Conservation (phyloP, 257 asterid species). For the Primulina eburnea region DNA sequence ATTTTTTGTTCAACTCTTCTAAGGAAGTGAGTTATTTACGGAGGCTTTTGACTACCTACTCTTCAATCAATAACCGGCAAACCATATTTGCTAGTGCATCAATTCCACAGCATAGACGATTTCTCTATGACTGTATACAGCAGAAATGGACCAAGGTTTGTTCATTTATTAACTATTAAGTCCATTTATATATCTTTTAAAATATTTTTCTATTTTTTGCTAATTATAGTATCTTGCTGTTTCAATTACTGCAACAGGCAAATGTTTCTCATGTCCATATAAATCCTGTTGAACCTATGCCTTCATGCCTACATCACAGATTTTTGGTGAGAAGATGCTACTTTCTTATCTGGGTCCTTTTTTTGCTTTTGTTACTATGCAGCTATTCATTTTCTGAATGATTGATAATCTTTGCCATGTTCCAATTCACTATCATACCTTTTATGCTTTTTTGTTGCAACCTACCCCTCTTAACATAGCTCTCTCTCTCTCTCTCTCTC, state of each 20-base stretch:
- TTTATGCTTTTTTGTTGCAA: constrained; percentile 8
- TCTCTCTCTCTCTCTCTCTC: constrained; percentile 7
- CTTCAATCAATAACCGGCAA: constrained; percentile 72
- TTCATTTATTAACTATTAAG: constrained; percentile 13
- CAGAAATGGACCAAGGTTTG: constrained; percentile 95
- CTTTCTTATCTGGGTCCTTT: background rate
- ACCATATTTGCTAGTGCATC: constrained; percentile 94
- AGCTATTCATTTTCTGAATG: background rate
- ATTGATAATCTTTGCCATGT: background rate
- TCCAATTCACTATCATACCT: background rate
- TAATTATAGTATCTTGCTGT: constrained; percentile 24
- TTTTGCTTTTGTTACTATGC: background rate
- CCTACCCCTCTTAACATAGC: constrained; percentile 14
- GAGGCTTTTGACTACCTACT: constrained; percentile 77
- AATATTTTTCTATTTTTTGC: constrained; percentile 20
- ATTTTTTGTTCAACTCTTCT: constrained; percentile 86
- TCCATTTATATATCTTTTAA: constrained; percentile 8
- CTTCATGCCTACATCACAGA: constrained; percentile 79
- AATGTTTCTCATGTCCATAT: constrained; percentile 77
- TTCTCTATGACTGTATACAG: constrained; percentile 74
- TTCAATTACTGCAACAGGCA: constrained; percentile 46
- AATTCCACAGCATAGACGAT: constrained; percentile 84
- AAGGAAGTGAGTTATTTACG: constrained; percentile 72
- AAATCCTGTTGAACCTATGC: constrained; percentile 82
- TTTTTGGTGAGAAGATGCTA: constrained; percentile 63